Evolutionary conservation across 345 rosid genomes (phyloP).

Genomic region (Rhodomyrtus tomentosa): DNA sequence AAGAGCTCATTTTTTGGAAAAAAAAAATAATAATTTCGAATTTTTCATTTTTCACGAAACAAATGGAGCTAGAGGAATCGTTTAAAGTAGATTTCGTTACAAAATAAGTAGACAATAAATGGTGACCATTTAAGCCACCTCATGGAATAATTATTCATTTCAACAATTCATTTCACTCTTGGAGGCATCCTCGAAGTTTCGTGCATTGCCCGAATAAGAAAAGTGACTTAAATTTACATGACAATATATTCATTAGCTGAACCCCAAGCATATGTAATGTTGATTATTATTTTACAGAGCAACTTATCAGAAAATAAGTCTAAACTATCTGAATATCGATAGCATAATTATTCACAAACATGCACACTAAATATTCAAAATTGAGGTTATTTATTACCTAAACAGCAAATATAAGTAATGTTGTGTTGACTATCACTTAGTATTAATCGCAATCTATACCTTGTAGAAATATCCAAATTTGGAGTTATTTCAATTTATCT

Average conservation of each 20-base stretch:
- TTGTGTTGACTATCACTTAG: background rate
- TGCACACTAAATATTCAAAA: background rate
- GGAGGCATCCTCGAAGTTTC: background rate
- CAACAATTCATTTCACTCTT: background rate
- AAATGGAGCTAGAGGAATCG: no score
- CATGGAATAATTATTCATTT: no score
- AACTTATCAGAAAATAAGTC: background rate
- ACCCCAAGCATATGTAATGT: background rate
- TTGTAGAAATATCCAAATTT: background rate
- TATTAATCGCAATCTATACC: background rate
- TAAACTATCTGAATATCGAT: background rate
- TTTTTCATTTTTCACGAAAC: no score
- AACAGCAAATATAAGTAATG: background rate
- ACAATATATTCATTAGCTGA: background rate
- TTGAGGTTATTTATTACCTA: background rate
- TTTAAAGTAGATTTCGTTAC: no score
- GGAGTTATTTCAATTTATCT: background rate
- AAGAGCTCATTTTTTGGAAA: no score
- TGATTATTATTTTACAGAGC: background rate
- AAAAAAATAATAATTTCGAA: no score
- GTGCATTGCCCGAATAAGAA: background rate
- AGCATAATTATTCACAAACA: background rate
- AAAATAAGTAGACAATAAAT: no score
- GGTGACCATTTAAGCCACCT: no score
- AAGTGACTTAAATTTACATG: background rate